These are phyloP conservation scores for Starmerella stigmatis DNA, from an alignment of 805 yeast species.

Conservation along the genomic window DNA sequence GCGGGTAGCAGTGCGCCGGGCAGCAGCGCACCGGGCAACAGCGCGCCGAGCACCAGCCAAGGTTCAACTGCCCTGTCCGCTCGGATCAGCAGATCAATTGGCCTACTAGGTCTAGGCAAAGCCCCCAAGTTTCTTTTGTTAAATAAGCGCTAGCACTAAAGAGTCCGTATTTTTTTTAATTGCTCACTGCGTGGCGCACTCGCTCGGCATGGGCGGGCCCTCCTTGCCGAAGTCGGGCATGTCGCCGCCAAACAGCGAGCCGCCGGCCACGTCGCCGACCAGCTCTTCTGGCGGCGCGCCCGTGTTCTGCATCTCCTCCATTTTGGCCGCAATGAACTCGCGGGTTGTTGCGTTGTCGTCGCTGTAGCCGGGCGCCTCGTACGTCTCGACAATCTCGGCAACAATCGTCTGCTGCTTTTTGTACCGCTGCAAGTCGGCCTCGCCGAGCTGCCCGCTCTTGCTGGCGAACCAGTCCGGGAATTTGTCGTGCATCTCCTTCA, in stretches of 20 bases:
- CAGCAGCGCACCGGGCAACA: no score
- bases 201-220: constrained; percentile 13
- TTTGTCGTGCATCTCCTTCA: constrained; percentile 65
- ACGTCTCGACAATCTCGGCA: constrained; percentile 48
- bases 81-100: no score
- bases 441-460: constrained; percentile 36
- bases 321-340: constrained; percentile 43
- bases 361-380: constrained; percentile 53
- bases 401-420: constrained; percentile 53
- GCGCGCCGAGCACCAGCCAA: no score
- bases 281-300: constrained; percentile 77
- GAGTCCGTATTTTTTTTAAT: no score
- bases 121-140: background rate
- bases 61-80: no score
- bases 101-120: background rate
- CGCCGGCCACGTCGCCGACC: constrained; percentile 45
- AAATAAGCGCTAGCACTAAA: background rate
- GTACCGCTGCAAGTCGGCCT: constrained; percentile 45
- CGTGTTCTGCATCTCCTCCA: constrained; percentile 54
- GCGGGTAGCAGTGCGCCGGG: no score
- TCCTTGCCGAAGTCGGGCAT: constrained; percentile 5
- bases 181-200: constrained; percentile 20
- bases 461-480: constrained; percentile 61
- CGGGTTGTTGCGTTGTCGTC: constrained; percentile 39
- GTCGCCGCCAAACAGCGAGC: constrained; percentile 33